Conservation (phyloP, 2,329 filamentous ascomycete species). For the Xylariales sp. region DNA sequence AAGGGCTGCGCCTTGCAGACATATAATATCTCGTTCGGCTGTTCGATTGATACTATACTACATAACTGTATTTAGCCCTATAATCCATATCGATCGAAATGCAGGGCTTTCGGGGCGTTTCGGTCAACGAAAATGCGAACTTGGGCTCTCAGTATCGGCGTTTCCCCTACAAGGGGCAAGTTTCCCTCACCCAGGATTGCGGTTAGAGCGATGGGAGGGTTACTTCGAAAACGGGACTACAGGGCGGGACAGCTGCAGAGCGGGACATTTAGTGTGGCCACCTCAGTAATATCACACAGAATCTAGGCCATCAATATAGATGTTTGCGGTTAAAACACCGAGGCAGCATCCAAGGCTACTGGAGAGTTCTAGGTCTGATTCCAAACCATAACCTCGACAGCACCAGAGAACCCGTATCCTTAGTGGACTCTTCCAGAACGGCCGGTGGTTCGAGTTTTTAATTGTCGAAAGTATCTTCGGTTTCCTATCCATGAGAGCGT, state of each 20-base stretch:
- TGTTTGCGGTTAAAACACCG: neutral
- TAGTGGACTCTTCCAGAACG: neutral
- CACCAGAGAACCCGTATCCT: neutral
- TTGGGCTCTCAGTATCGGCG: neutral
- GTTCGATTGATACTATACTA: neutral
- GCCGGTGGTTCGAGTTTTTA: neutral
- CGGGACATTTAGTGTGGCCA: constrained; percentile 2
- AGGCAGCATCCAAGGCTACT: neutral
- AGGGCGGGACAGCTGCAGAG: constrained; percentile 3
- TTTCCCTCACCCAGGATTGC: constrained; percentile 20
- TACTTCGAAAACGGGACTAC: constrained; percentile 14
- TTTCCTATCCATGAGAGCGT: neutral
- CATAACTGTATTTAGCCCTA: neutral
- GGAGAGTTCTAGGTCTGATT: neutral
- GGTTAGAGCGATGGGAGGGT: constrained; percentile 17
- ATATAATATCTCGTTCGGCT: neutral
- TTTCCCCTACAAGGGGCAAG: neutral
- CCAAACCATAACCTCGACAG: neutral
- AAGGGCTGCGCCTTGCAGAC: neutral
- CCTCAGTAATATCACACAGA: neutral
- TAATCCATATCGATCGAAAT: neutral
- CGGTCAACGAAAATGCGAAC: neutral
- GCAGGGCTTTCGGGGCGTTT: neutral
- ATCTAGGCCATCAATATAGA: neutral
- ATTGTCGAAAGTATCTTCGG: neutral